Percentiles rank a stretch among this genome's conserved stretches.
phyloP scores from a whole-genome alignment of 2,329 filamentous ascomycete genomes.

The Emmonsiellopsis sp. region DNA sequence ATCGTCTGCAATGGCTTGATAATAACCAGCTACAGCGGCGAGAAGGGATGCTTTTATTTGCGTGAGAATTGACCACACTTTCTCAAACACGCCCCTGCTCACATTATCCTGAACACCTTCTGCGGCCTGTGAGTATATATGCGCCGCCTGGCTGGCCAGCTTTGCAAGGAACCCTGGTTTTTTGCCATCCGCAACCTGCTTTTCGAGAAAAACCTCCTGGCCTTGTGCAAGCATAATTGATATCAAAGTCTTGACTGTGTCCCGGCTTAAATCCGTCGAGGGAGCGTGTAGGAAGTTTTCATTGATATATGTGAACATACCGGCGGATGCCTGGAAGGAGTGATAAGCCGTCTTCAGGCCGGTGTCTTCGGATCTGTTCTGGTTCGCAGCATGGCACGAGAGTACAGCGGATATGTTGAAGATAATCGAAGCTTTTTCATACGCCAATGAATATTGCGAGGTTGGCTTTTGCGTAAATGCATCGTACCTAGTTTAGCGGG shows the following conservation, averaged over 20 bases:
- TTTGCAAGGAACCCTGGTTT: slow-evolving; percentile 89
- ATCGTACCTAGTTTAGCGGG: slow-evolving; percentile 64
- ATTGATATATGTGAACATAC: slow-evolving; percentile 99
- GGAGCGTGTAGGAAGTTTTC: slow-evolving; percentile 98
- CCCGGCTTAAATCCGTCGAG: slow-evolving; percentile 87
- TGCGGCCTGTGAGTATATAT: slow-evolving; percentile 75
- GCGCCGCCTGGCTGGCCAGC: slow-evolving; percentile 80
- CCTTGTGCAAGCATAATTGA: slow-evolving; percentile 88
- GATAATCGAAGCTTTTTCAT: slow-evolving; percentile 97
- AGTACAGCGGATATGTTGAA: slow-evolving; percentile 98
- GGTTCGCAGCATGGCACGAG: slow-evolving; percentile 87
- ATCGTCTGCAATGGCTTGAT: slow-evolving; percentile 82
- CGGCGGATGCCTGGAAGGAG: slow-evolving; percentile 93
- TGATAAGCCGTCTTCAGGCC: slow-evolving; percentile 96
- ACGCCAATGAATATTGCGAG: slow-evolving; percentile 89
- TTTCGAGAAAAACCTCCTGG: slow-evolving; percentile 95
- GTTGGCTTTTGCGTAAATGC: slow-evolving; percentile 99
- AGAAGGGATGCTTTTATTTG: slow-evolving; percentile 71
- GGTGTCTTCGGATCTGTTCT: slow-evolving; percentile 83
- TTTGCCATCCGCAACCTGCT: slow-evolving; percentile 86
- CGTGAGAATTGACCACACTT: slow-evolving; percentile 72
- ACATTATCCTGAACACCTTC: slow-evolving; percentile 93
- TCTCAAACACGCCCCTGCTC: slow-evolving; percentile 83
- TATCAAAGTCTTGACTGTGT: slow-evolving; percentile 93
- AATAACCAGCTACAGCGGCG: slow-evolving; percentile 82